A percentile compares a stretch with the other conserved stretches of the same genome.
Conservation (phyloP, 345 rosid species). For the Psidium friedrichsthalianum region DNA sequence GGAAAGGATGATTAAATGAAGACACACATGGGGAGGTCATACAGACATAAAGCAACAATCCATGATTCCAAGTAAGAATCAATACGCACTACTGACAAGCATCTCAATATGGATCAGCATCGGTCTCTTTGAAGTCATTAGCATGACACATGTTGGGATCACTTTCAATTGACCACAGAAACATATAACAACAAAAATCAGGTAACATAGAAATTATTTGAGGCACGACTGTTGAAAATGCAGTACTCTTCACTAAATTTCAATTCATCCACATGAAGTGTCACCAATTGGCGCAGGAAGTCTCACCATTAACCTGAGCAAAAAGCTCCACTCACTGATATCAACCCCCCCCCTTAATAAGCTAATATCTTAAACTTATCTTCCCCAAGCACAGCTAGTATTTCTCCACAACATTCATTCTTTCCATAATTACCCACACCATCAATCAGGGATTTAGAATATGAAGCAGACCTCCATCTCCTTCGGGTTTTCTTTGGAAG, state of each 20-base stretch:
- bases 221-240: background rate
- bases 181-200: background rate
- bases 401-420: background rate
- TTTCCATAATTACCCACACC: background rate
- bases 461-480: slow-evolving; percentile 19
- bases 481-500: background rate
- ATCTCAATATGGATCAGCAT: background rate
- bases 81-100: background rate
- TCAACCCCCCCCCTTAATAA: background rate
- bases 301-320: background rate
- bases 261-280: background rate
- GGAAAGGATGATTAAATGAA: background rate
- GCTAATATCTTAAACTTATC: background rate
- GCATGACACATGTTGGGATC: background rate
- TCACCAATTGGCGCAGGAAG: background rate
- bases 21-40: background rate
- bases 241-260: background rate
- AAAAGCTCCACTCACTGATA: background rate
- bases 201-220: background rate
- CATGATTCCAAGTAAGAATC: background rate
- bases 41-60: background rate
- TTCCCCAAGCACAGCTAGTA: background rate
- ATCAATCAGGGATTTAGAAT: background rate
- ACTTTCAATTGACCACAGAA: background rate
- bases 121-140: background rate